Percentiles rank a stretch among this genome's conserved stretches.
phyloP scores from a whole-genome alignment of 2,329 filamentous ascomycete species.

The Xylaria sp. region DNA sequence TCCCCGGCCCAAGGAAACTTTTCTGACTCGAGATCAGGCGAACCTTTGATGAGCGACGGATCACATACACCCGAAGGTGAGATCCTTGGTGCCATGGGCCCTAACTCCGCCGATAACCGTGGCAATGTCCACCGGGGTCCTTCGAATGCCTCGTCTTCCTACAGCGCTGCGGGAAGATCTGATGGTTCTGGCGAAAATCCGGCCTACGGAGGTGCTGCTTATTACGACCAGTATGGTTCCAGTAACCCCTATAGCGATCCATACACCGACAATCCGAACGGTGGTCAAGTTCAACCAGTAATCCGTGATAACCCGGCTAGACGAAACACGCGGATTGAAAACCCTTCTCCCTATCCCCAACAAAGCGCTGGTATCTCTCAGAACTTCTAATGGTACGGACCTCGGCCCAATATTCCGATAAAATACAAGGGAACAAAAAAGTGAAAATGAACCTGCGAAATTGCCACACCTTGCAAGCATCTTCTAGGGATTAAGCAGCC shows the following conservation, averaged over 20 bases:
- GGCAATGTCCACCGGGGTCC: constrained; percentile 85
- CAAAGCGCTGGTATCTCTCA: constrained; percentile 96
- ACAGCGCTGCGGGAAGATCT: constrained; percentile 83
- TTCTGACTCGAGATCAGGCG: constrained; percentile 76
- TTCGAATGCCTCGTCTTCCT: constrained; percentile 95
- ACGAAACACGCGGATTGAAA: constrained; percentile 95
- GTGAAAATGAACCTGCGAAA: constrained; percentile 12
- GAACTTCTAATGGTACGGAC: constrained; percentile 76
- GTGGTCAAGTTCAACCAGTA: constrained; percentile 71
- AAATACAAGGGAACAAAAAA: constrained; percentile 1
- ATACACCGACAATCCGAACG: constrained; percentile 60
- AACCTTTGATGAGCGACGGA: constrained; percentile 67
- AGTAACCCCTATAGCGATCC: constrained; percentile 68
- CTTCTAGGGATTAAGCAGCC: too few relatives aligned
- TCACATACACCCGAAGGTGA: constrained; percentile 76
- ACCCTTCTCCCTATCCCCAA: constrained; percentile 85
- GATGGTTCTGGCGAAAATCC: constrained; percentile 68
- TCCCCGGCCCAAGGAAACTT: constrained; percentile 72
- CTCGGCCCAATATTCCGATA: neutral
- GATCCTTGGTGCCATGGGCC: constrained; percentile 84
- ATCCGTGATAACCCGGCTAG: constrained; percentile 93
- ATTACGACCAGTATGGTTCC: constrained; percentile 69
- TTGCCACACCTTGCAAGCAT: too few relatives aligned
- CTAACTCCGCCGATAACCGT: constrained; percentile 72
- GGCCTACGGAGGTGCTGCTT: constrained; percentile 60